Base-by-base conservation (phyloP, 805 yeast species). In the Komagataella phaffii region DNA sequence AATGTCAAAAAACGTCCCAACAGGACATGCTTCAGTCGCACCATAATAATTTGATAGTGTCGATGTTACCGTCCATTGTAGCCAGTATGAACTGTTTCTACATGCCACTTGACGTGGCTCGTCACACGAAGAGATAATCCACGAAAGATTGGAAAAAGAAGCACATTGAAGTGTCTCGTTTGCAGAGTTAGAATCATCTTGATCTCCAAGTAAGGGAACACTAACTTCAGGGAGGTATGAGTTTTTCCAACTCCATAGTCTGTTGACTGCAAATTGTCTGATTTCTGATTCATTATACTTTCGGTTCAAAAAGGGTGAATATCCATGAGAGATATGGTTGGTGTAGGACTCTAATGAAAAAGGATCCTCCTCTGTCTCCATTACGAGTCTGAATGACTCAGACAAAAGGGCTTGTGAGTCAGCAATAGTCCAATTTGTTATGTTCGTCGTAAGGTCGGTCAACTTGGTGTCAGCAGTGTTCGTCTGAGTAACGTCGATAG, bases 41-140 rank as follows among this genome's bases (percentile, higher is more conserved):
- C 70, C 68, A 57, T 81, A 80, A 62, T 80, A 85, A 7, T 67
- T 56, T 2, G 55, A 56, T 1, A 54, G 59, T 18, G 63, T 64
- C 0, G 56, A 53, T 0, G 75, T 59, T 0, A 81, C 50, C 1
- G 51, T 51, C 81, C 86, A 81, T 3, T 64, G 60, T 44, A 70
- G 71, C 0, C 74, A 67, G 44, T 71, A 56, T 1, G 59, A 53
- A 1, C 53, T 49, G 48, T 70, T 67, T 44, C 74, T 71, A 65
- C 98, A 91, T 1, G 84, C 77, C 19, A 74, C 79, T 4, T 65
- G 68, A 52, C 40, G 40, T 8, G 8, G 40, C n/a, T 30, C 12
- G 14, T 30, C 14, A 10, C 40, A 30, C 14, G 40, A 10, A 14
- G 40, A 30, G 4, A 30, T 30, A 30, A 30, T 8, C 40, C 40